These are phyloP conservation scores for Samsoniella hepiali DNA, from an alignment of 2,329 filamentous ascomycete genomes.

Conservation along the genomic window DNA sequence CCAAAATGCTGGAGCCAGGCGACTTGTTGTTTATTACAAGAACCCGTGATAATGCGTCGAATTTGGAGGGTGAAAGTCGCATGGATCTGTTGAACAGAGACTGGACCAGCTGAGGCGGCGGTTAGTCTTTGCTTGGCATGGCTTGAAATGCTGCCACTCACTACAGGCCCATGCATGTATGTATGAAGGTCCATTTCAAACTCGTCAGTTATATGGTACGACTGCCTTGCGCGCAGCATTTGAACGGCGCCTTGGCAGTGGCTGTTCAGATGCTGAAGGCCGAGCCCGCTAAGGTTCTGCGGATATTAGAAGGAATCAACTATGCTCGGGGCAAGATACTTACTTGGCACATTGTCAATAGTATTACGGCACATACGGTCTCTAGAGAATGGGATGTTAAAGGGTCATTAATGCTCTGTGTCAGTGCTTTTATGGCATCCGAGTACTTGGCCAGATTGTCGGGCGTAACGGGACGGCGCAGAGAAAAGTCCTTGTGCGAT, in stretches of 20 bases:
- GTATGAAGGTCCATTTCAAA: constrained; percentile 3
- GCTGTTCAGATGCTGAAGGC: constrained; percentile 14
- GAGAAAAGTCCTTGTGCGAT: constrained; percentile 11
- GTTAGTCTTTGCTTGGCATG: neutral
- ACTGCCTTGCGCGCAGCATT: constrained; percentile 2
- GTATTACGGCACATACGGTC: constrained; percentile 8
- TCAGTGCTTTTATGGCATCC: constrained; percentile 5
- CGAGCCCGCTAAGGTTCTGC: constrained; percentile 12
- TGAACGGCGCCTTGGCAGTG: constrained; percentile 13
- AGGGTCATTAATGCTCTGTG: constrained; percentile 6
- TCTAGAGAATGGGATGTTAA: constrained; percentile 3
- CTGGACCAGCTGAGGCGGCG: neutral
- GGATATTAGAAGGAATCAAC: neutral
- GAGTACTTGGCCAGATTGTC: constrained; percentile 4
- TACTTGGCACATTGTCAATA: constrained; percentile 15
- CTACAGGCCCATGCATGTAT: constrained; percentile 5
- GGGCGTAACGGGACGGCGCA: constrained; percentile 2
- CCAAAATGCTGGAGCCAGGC: neutral
- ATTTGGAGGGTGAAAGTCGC: constrained; percentile 5
- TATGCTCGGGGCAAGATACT: neutral
- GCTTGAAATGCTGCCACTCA: neutral
- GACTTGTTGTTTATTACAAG: neutral
- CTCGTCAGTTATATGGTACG: neutral
- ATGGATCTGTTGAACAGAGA: constrained; percentile 12
- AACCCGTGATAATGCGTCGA: neutral